These are phyloP conservation scores for Agapanthus africanus DNA, from an alignment of 106 monocot species.

Conservation along the genomic window DNA sequence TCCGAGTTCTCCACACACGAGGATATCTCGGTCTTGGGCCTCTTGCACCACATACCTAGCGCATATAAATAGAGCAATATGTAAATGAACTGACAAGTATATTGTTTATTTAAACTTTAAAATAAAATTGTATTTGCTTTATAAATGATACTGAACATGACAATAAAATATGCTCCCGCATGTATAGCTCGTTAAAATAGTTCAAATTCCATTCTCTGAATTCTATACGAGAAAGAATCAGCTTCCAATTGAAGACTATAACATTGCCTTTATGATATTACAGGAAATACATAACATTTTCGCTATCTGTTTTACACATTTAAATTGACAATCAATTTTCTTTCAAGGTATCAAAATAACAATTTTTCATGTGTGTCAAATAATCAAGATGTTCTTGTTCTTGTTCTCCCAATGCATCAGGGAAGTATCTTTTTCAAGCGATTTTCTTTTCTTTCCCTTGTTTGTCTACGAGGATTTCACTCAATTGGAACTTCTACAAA, in stretches of 20 bases:
- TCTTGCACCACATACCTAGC: constrained; percentile 71
- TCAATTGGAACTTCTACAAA: too few relatives aligned
- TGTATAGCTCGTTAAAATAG: neutral
- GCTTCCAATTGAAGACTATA: neutral
- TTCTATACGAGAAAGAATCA: neutral
- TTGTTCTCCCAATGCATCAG: neutral
- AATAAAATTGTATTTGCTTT: neutral
- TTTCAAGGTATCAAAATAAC: too few relatives aligned
- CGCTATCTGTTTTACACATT: too few relatives aligned
- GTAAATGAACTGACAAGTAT: neutral
- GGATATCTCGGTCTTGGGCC: constrained; percentile 89
- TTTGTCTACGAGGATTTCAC: too few relatives aligned
- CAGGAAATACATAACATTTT: neutral
- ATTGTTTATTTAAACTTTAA: neutral
- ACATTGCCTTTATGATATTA: neutral
- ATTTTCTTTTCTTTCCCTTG: too few relatives aligned
- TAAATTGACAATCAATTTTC: too few relatives aligned
- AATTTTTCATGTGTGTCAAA: too few relatives aligned
- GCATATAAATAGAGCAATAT: constrained; percentile 1
- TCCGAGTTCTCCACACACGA: constrained; percentile 79
- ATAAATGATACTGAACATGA: neutral
- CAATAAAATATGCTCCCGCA: too few relatives aligned
- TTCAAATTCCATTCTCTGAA: neutral
- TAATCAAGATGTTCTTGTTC: too few relatives aligned
- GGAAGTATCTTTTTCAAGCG: too few relatives aligned